phyloP scores from a whole-genome alignment of 2,329 filamentous ascomycete species.

The Botrytis paeoniae region DNA sequence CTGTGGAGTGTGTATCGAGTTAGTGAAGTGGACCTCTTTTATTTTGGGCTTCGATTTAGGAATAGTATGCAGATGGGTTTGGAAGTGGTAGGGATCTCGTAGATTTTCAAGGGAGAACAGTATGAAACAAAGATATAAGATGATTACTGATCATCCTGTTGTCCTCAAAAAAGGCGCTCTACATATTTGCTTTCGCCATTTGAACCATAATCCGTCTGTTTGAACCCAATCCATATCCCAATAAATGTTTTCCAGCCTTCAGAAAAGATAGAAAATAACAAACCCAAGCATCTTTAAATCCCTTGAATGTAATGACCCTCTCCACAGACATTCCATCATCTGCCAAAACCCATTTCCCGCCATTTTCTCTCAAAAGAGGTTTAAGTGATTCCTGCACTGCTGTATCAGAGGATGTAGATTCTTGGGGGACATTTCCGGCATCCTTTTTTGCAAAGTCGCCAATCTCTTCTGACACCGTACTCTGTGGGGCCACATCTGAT shows the following conservation, averaged over 20 bases:
- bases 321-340: conserved; percentile 54
- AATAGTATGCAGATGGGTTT: not conserved
- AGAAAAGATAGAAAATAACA: conserved; percentile 31
- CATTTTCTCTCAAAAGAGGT: conserved; percentile 18
- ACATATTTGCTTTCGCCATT: too few relatives aligned
- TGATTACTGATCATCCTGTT: not conserved
- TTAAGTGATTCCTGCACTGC: not conserved
- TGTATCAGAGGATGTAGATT: not conserved
- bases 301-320: conserved; percentile 61
- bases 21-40: not conserved
- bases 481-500: not conserved
- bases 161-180: too few relatives aligned
- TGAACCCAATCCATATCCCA: not conserved
- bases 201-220: not conserved
- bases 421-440: not conserved
- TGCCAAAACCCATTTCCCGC: conserved; percentile 50
- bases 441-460: not conserved
- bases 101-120: not conserved
- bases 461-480: not conserved
- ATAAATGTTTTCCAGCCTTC: not conserved
- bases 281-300: conserved; percentile 64
- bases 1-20: conserved; percentile 40
- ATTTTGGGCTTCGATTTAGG: not conserved
- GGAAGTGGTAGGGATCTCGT: not conserved
- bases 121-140: not conserved